Conservation (phyloP, 345 rosid genomes). For the Populus nigra region DNA sequence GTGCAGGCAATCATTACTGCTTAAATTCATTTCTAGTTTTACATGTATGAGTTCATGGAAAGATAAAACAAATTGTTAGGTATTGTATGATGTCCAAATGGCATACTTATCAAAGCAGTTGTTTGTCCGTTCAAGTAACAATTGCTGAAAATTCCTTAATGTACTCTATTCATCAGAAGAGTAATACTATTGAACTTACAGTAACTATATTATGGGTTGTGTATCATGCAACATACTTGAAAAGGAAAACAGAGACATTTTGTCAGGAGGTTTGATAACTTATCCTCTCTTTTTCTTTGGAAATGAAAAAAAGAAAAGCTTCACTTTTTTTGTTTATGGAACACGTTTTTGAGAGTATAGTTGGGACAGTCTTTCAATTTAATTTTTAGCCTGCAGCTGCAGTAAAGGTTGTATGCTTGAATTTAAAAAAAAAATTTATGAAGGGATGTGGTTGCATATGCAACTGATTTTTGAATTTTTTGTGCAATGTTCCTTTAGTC, state of each 20-base stretch:
- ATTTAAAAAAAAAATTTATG: rapidly evolving
- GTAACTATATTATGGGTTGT: not conserved
- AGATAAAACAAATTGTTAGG: not conserved
- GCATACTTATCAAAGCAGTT: not conserved
- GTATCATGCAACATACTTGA: not conserved
- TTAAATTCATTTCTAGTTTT: not conserved
- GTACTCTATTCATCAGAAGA: not conserved
- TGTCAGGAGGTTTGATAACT: not conserved
- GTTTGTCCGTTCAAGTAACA: not conserved
- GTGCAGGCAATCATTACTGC: slow-evolving; percentile 17
- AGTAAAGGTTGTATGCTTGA: not conserved
- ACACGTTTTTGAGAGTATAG: not conserved
- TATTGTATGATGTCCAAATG: not conserved
- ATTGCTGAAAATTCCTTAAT: not conserved
- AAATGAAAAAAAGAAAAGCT: not conserved
- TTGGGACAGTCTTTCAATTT: not conserved
- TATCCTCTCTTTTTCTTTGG: not conserved
- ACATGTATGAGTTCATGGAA: not conserved
- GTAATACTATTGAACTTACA: not conserved
- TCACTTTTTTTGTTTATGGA: not conserved
- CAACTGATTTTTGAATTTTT: not conserved
- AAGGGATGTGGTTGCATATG: not conserved
- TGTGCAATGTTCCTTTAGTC: not conserved
- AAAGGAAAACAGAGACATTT: not conserved
- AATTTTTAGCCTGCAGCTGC: not conserved